Conservation (phyloP, 2,329 filamentous ascomycete species). For the Fusarium kyushuense region DNA sequence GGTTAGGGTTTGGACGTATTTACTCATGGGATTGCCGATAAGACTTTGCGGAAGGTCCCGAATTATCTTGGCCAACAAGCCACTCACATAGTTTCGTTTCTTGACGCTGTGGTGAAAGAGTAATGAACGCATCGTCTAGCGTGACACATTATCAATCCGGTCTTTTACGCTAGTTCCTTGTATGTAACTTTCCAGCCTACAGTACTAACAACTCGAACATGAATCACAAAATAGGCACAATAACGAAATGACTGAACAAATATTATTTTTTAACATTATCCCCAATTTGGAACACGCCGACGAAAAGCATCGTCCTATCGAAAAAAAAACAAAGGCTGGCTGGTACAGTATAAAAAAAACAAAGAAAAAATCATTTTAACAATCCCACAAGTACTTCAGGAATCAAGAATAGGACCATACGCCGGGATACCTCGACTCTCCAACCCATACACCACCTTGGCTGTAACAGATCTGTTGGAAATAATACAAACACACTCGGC, state of each 20-base stretch:
- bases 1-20: too few species aligned
- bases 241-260: neutral
- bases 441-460: conserved; percentile 71
- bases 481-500: conserved; percentile 76
- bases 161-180: accelerated
- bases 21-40: neutral
- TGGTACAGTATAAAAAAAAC: neutral
- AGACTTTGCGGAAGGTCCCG: neutral
- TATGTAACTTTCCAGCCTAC: too few species aligned
- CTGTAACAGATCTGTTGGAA: conserved; percentile 71
- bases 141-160: accelerated
- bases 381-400: conserved; percentile 6
- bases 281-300: neutral
- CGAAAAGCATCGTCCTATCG: neutral
- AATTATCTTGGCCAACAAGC: neutral
- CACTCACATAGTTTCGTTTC: neutral
- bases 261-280: neutral
- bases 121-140: accelerated
- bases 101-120: neutral
- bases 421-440: conserved; percentile 71
- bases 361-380: neutral
- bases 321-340: neutral
- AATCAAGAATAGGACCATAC: conserved; percentile 76
- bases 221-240: neutral
- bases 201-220: too few species aligned